phyloP scores from a whole-genome alignment of 768 basidiomycete genomes.

The Termitomyces sp. region DNA sequence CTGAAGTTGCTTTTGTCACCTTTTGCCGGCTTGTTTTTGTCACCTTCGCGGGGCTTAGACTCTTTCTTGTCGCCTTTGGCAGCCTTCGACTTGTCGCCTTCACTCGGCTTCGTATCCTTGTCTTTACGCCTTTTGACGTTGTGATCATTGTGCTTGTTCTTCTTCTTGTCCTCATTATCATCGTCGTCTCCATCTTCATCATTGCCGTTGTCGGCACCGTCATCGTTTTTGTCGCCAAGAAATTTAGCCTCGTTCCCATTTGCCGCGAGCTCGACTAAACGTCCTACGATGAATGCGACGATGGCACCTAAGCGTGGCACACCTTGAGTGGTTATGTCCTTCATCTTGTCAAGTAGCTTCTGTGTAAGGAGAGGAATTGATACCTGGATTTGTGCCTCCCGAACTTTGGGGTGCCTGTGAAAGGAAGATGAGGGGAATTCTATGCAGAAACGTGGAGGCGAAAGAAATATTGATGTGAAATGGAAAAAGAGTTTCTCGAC shows the following conservation, averaged over 20 bases:
- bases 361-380: slow-evolving; percentile 1
- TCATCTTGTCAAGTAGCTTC: background rate
- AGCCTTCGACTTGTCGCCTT: background rate
- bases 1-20: too few relatives aligned
- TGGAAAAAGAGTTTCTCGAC: slow-evolving; percentile 18
- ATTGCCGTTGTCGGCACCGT: too few relatives aligned
- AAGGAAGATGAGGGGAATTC: background rate
- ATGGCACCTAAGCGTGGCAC: background rate
- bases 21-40: background rate
- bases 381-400: slow-evolving; percentile 1
- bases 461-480: slow-evolving; percentile 17
- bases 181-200: background rate
- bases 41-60: background rate
- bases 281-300: background rate
- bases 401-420: slow-evolving; percentile 8
- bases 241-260: background rate
- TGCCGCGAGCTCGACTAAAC: background rate
- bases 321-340: background rate
- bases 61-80: background rate
- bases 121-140: background rate
- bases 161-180: background rate
- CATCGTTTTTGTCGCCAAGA: background rate
- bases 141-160: too few relatives aligned
- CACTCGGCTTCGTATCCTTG: background rate
- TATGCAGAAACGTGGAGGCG: too few relatives aligned